Conservation (phyloP, 441 rosid genomes). For the Populus hybrid region DNA sequence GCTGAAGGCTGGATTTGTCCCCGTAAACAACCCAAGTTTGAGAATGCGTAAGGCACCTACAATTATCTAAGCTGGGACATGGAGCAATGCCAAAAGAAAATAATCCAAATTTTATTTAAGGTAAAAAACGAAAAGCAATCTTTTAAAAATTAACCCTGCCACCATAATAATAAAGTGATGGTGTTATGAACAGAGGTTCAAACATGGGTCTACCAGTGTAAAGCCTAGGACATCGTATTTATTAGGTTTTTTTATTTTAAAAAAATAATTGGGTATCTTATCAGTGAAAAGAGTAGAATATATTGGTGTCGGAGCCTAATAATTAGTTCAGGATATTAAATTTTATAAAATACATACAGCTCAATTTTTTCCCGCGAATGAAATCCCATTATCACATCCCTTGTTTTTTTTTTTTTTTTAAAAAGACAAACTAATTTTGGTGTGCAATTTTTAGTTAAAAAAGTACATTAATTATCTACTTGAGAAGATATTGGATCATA, state of each 20-base stretch:
- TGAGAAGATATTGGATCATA: not conserved
- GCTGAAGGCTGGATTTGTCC: not conserved
- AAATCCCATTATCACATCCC: not conserved
- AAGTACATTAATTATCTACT: not conserved
- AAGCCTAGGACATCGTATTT: not conserved
- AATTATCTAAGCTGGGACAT: not conserved
- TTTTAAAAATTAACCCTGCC: not conserved
- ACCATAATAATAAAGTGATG: not conserved
- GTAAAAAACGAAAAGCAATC: not conserved
- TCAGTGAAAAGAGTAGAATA: not conserved
- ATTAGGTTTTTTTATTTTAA: not conserved
- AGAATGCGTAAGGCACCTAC: not conserved
- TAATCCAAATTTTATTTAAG: not conserved
- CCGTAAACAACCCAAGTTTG: not conserved
- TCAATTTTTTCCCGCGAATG: not conserved
- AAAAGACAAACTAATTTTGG: not conserved
- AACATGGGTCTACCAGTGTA: not conserved
- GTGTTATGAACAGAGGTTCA: no score
- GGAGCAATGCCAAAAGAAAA: not conserved
- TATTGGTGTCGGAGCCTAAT: not conserved
- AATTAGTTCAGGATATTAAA: not conserved
- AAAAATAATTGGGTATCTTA: no score
- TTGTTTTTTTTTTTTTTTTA: no score
- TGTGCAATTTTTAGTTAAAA: not conserved
- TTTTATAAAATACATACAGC: not conserved